A percentile compares a stretch with the other conserved stretches of the same genome.
phyloP scores from a whole-genome alignment of 2,329 filamentous ascomycete genomes.

The Botryotinia convoluta region DNA sequence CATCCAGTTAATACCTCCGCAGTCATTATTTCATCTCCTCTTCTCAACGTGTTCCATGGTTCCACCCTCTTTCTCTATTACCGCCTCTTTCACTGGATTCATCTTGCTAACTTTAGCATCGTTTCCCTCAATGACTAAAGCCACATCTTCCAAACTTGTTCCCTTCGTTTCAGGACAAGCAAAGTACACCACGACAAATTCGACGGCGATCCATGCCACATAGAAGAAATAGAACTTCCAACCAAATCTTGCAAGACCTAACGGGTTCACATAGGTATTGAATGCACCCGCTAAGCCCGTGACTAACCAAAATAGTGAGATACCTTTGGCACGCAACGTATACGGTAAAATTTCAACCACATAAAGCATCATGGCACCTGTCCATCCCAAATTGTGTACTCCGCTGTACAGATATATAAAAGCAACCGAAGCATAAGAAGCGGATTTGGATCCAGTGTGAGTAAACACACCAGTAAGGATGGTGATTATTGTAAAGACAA shows the following conservation, averaged over 20 bases:
- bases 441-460: constrained; percentile 26
- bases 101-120: constrained; percentile 41
- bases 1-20: background rate
- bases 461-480: constrained; percentile 27
- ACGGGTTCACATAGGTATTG: constrained; percentile 43
- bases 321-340: constrained; percentile 40
- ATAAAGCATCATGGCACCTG: constrained; percentile 48
- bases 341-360: constrained; percentile 44
- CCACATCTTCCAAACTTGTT: constrained; percentile 27
- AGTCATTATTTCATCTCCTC: background rate
- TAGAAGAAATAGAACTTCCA: constrained; percentile 42
- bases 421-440: constrained; percentile 38
- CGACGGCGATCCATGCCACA: constrained; percentile 55
- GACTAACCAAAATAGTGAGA: constrained; percentile 45
- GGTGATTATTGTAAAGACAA: constrained; percentile 39
- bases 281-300: constrained; percentile 38
- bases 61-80: constrained; percentile 23
- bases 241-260: constrained; percentile 43
- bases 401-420: constrained; percentile 46
- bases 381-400: constrained; percentile 53
- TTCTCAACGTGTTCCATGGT: constrained; percentile 18
- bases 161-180: constrained; percentile 40
- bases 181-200: constrained; percentile 61
- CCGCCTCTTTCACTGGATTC: constrained; percentile 19
- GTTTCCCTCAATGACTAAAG: constrained; percentile 66